Evolutionary conservation across 805 yeast genomes (phyloP), one percentile per base, ranked within the genome.

Genomic region (Cyberlindnera nakhonratchasimensis): DNA sequence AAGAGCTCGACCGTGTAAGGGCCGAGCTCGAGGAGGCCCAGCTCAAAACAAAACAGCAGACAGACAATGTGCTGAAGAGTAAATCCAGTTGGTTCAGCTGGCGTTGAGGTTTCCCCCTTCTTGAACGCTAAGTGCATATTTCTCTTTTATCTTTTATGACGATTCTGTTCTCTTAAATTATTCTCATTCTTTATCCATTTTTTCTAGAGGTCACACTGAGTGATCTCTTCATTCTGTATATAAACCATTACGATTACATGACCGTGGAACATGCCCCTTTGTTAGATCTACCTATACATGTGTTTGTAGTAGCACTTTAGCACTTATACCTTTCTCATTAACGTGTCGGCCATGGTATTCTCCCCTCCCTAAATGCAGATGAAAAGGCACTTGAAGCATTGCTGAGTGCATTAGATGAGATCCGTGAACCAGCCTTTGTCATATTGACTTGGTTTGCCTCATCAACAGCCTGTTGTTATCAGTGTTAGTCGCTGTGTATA

Each of bases 391-490:
- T 58, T 5, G 59, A 48, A 0, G 65, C 65, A 36, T 53, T 58
- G 0, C 64, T 57, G 22, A 55, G 50, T 11, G 70, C 67, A 24
- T 51, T 58, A 14, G 55, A 22, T 11, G 38, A 29, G 16, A 36
- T 40, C n/a, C 68, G 42, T 36, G 41, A 55, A 52, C 45, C 37
- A 3, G 37, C 21, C 9, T 34, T 13, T 10, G 49, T 20, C 20
- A 22, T 48, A 19, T 50, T 48, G 11, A 54, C 57, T 34, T 46
- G 38, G 29, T 58, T 58, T 19, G 86, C 83, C 35, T 77, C 84
- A 62, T 86, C 95, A 10, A 86, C 86, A 1, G 93, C 36, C 34
- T 31, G 22, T 18, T 86, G 50, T 52, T n/a, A n/a, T n/a, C n/a
- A n/a, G n/a, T n/a, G n/a, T n/a, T n/a, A n/a, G n/a, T n/a, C n/a